These are phyloP conservation scores for Boletus eberwhitei DNA, from an alignment of 768 basidiomycete genomes.

Conservation along the genomic window DNA sequence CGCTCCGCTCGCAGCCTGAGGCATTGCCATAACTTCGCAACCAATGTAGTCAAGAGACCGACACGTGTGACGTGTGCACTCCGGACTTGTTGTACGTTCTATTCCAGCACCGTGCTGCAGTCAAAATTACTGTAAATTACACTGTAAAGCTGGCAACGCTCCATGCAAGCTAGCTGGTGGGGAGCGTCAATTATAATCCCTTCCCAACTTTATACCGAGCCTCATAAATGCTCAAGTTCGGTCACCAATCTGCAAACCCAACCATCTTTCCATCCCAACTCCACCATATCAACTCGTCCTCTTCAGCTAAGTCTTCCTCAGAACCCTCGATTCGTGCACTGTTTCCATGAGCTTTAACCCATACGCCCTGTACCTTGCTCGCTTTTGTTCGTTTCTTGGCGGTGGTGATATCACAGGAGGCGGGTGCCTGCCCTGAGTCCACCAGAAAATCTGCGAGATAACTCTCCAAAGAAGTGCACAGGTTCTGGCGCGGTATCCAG, in stretches of 20 bases:
- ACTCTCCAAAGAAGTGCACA: constrained; percentile 36
- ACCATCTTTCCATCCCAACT: constrained; percentile 46
- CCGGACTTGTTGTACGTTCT: no score
- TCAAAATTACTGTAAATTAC: background rate
- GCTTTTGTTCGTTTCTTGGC: constrained; percentile 28
- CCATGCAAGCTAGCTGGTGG: background rate
- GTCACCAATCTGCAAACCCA: constrained; percentile 48
- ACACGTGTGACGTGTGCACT: no score
- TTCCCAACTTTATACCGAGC: background rate
- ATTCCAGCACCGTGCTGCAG: no score
- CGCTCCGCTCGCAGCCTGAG: no score
- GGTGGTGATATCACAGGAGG: constrained; percentile 20
- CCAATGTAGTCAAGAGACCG: no score
- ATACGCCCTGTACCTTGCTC: constrained; percentile 38
- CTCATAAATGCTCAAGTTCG: background rate
- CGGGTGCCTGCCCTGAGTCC: constrained; percentile 14
- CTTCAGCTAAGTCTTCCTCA: constrained; percentile 31
- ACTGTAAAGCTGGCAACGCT: no score
- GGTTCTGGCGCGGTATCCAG: constrained; percentile 47
- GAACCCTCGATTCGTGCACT: background rate
- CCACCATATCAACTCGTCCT: constrained; percentile 53
- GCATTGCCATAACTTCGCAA: no score
- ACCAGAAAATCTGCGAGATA: constrained; percentile 35
- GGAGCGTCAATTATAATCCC: no score
- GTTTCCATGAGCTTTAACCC: constrained; percentile 31